Percentiles rank a stretch among this genome's conserved stretches.
These are phyloP conservation scores for Aspergillus tubingensis DNA, from an alignment of 2,329 filamentous ascomycete genomes.

Conservation along the genomic window DNA sequence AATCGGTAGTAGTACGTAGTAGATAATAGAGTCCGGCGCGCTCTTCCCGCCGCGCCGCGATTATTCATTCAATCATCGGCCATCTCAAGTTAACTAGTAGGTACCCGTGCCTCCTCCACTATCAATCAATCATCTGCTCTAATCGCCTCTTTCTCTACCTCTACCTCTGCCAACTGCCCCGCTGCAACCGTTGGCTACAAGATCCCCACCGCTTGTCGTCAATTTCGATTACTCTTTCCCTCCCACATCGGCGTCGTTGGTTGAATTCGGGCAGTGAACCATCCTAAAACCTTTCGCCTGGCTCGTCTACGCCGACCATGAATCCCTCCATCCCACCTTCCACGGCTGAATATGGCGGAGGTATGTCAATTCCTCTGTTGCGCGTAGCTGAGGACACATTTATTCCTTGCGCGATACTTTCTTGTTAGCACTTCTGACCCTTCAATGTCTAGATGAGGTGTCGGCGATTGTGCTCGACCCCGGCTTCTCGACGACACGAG, in stretches of 20 bases:
- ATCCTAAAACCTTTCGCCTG: constrained; percentile 11
- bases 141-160: background rate
- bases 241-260: background rate
- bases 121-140: background rate
- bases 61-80: constrained; percentile 8
- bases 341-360: constrained; percentile 52
- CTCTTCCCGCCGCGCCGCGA: background rate
- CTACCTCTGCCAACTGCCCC: background rate
- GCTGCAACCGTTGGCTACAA: background rate
- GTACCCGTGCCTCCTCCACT: background rate
- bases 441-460: constrained; percentile 74
- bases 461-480: constrained; percentile 95
- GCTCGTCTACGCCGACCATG: constrained; percentile 27
- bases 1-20: background rate
- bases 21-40: background rate
- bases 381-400: constrained; percentile 5
- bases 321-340: constrained; percentile 49
- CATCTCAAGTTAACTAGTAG: background rate
- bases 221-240: background rate
- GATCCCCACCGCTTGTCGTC: background rate
- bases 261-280: background rate
- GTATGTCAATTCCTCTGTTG: constrained; percentile 36
- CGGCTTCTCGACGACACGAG: constrained; percentile 86
- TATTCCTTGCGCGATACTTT: background rate
- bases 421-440: constrained; percentile 8